Percentiles rank a stretch among this genome's conserved stretches.
phyloP scores from a whole-genome alignment of 768 basidiomycete genomes.

The Lactifluus pinguis region DNA sequence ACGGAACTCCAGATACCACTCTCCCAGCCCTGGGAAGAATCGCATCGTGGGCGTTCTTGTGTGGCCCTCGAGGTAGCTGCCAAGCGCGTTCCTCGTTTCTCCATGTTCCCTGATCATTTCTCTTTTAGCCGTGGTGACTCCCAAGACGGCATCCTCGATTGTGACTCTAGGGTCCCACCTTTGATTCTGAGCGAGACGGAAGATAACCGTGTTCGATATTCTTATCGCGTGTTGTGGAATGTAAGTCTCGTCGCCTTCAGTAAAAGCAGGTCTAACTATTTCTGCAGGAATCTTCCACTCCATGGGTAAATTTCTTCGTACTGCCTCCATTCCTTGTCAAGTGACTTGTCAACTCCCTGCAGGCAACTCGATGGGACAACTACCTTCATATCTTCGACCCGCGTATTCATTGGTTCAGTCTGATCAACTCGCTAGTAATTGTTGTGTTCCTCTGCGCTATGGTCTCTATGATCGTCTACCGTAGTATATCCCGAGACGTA shows the following conservation, averaged over 20 bases:
- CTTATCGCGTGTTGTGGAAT: conserved; percentile 83
- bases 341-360: conserved; percentile 2
- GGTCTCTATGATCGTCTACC: conserved; percentile 85
- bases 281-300: conserved; percentile 68
- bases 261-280: neutral
- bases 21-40: conserved; percentile 54
- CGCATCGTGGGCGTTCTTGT: conserved; percentile 91
- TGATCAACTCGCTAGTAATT: conserved; percentile 88
- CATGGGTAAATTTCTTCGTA: conserved; percentile 46
- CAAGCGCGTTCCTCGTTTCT: neutral
- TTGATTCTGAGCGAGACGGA: conserved; percentile 54
- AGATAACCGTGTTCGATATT: conserved; percentile 64
- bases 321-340: neutral
- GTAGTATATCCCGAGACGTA: conserved; percentile 85
- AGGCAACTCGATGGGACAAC: conserved; percentile 95
- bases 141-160: conserved; percentile 44
- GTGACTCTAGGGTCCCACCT: conserved; percentile 38
- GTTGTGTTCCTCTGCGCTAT: conserved; percentile 86
- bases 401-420: conserved; percentile 92
- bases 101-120: neutral
- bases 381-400: conserved; percentile 93
- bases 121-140: conserved; percentile 51
- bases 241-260: conserved; percentile 34
- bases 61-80: conserved; percentile 47
- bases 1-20: conserved; percentile 59